Percentiles rank a stretch among this genome's conserved stretches.
phyloP scores from a whole-genome alignment of 192 early-diverging fungal genomes.

The Coemansia sp. region DNA sequence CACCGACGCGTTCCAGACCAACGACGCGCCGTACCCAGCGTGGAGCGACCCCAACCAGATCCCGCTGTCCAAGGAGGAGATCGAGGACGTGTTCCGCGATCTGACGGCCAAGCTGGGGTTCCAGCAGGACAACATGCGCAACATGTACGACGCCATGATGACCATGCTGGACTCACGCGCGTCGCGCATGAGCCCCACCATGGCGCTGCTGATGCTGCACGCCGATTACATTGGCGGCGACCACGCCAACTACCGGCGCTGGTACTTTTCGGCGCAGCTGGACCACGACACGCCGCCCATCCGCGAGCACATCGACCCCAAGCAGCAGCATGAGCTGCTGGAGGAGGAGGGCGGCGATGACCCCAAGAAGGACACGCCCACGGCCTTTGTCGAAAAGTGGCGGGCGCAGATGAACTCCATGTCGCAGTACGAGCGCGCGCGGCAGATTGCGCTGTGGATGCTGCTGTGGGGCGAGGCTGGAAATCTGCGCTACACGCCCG shows the following conservation, averaged over 20 bases:
- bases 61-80: slow-evolving; percentile 67
- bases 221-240: slow-evolving; percentile 82
- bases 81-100: slow-evolving; percentile 70
- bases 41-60: slow-evolving; percentile 67
- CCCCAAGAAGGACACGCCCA: slow-evolving; percentile 45
- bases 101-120: slow-evolving; percentile 75
- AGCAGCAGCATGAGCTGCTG: slow-evolving; percentile 53
- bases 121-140: slow-evolving; percentile 74
- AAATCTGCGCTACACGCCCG: slow-evolving; percentile 71
- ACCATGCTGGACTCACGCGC: slow-evolving; percentile 79
- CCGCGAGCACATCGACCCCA: slow-evolving; percentile 57
- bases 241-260: slow-evolving; percentile 79
- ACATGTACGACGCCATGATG: slow-evolving; percentile 77
- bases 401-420: slow-evolving; percentile 69
- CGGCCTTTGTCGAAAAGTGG: slow-evolving; percentile 68
- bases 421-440: slow-evolving; percentile 70
- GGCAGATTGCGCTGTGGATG: slow-evolving; percentile 75
- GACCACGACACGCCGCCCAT: slow-evolving; percentile 61
- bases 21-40: slow-evolving; percentile 57
- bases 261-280: slow-evolving; percentile 79
- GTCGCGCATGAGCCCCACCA: slow-evolving; percentile 69
- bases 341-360: slow-evolving; percentile 47
- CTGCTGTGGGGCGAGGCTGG: slow-evolving; percentile 82
- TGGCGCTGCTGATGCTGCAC: slow-evolving; percentile 73
- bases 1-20: slow-evolving; percentile 50